phyloP scores from a whole-genome alignment of 805 yeast species.

The Pichia nakasei region DNA sequence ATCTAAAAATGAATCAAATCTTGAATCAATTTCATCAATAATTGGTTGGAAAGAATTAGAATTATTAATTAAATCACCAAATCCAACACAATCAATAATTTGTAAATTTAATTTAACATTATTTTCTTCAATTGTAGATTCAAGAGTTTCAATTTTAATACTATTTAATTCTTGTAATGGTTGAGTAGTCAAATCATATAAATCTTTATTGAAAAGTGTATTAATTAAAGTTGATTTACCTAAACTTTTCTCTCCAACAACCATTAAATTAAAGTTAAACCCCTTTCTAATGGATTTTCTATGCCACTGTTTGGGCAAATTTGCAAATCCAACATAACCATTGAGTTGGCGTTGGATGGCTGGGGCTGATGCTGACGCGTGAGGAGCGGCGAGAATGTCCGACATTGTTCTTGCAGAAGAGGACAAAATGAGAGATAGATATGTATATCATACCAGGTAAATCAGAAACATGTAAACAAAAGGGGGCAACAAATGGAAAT shows the following conservation, averaged over 20 bases:
- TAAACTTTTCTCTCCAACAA: slow-evolving; percentile 85
- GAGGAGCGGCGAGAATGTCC: too few relatives aligned
- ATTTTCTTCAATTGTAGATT: slow-evolving; percentile 81
- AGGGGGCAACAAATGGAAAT: too few relatives aligned
- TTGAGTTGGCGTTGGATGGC: slow-evolving; percentile 75
- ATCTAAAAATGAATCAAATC: slow-evolving; percentile 86
- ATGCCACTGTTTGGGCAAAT: slow-evolving; percentile 98
- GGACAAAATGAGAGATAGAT: too few relatives aligned
- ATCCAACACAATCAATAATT: slow-evolving; percentile 87
- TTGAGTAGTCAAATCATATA: slow-evolving; percentile 33
- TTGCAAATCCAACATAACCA: slow-evolving; percentile 95
- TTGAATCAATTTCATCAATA: slow-evolving; percentile 74
- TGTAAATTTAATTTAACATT: slow-evolving; percentile 82
- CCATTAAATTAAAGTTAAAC: slow-evolving; percentile 78
- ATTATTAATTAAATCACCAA: slow-evolving; percentile 84
- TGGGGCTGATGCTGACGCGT: slow-evolving; percentile 23
- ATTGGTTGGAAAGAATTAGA: slow-evolving; percentile 81
- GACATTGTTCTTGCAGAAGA: too few relatives aligned
- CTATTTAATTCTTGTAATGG: slow-evolving; percentile 16
- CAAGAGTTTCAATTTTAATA: slow-evolving; percentile 51
- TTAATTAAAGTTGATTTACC: slow-evolving; percentile 91
- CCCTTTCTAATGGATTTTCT: slow-evolving; percentile 87
- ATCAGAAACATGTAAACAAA: too few relatives aligned
- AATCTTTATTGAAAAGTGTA: slow-evolving; percentile 70
- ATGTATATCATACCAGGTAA: too few relatives aligned